Evolutionary conservation across 352 stramenopile genomes (phyloP).

Genomic region (Bremia lactucae): DNA sequence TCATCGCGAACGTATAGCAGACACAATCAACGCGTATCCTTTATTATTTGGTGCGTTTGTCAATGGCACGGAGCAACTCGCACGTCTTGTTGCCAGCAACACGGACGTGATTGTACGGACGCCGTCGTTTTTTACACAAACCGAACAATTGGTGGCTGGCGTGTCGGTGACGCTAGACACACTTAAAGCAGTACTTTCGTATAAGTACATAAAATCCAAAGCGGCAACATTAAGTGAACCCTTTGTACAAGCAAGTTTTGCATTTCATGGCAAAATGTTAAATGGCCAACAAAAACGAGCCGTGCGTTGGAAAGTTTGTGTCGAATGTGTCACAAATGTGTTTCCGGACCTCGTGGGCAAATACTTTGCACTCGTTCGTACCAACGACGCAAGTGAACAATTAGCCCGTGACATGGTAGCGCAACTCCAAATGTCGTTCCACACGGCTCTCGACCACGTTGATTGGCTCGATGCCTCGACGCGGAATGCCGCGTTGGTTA

Average conservation of each 20-base stretch:
- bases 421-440: conserved; percentile 71
- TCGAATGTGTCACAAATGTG: conserved; percentile 35
- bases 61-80: conserved; percentile 30
- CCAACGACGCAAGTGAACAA: conserved; percentile 73
- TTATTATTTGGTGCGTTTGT: conserved; percentile 44
- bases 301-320: conserved; percentile 85
- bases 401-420: conserved; percentile 79
- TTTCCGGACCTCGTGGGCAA: conserved; percentile 78
- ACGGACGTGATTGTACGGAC: conserved; percentile 47
- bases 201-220: conserved; percentile 40
- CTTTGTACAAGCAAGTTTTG: conserved; percentile 85
- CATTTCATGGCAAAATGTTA: conserved; percentile 78
- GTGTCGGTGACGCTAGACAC: conserved; percentile 29
- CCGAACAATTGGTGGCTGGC: conserved; percentile 36
- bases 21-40: conserved; percentile 36
- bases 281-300: conserved; percentile 76
- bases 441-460: conserved; percentile 60
- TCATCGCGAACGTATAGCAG: conserved; percentile 75
- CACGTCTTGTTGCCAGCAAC: conserved; percentile 20
- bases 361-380: conserved; percentile 86
- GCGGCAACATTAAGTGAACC: conserved; percentile 34
- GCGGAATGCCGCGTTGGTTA: conserved; percentile 68
- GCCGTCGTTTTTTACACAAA: conserved; percentile 37
- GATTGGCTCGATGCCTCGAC: conserved; percentile 87
- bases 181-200: conserved; percentile 40